A percentile compares a stretch with the other conserved stretches of the same genome.
These are phyloP conservation scores for Blastocystis sp. DNA, from an alignment of 352 stramenopile genomes.

Conservation along the genomic window DNA sequence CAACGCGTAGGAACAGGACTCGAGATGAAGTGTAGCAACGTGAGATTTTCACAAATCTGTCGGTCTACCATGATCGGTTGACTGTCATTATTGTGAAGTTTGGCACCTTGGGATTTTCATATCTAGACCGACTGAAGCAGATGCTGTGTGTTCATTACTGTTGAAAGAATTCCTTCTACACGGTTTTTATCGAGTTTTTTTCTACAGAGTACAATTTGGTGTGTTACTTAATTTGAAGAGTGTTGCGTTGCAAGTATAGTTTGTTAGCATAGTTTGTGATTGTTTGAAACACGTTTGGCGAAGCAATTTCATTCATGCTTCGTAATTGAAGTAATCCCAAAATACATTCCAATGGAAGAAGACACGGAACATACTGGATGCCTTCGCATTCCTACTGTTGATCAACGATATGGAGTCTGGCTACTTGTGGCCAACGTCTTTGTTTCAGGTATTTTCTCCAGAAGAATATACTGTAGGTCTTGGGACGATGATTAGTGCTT, in stretches of 20 bases:
- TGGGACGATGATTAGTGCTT: constrained; percentile 23
- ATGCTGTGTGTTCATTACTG: not conserved
- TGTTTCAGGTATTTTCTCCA: not conserved
- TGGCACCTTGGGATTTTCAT: not conserved
- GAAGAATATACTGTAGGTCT: not conserved
- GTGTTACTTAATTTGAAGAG: not conserved
- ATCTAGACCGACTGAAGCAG: not conserved
- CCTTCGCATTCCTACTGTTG: constrained; percentile 2
- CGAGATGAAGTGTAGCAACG: not conserved
- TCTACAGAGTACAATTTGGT: not conserved
- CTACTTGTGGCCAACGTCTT: constrained; percentile 10
- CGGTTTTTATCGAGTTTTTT: not conserved
- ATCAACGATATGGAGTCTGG: not conserved
- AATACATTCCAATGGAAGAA: not conserved
- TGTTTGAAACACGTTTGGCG: not conserved
- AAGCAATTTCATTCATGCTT: not conserved
- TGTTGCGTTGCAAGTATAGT: not conserved
- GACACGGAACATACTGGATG: not conserved
- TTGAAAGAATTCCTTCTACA: not conserved
- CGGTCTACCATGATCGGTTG: not conserved
- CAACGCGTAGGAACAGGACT: not conserved
- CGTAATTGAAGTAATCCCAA: not conserved
- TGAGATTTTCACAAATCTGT: constrained; percentile 18
- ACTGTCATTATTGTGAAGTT: constrained; percentile 21
- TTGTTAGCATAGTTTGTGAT: not conserved